Percentiles rank a stretch among this genome's conserved stretches.
Conservation (phyloP, 805 yeast species). For the Millerozyma miso region DNA sequence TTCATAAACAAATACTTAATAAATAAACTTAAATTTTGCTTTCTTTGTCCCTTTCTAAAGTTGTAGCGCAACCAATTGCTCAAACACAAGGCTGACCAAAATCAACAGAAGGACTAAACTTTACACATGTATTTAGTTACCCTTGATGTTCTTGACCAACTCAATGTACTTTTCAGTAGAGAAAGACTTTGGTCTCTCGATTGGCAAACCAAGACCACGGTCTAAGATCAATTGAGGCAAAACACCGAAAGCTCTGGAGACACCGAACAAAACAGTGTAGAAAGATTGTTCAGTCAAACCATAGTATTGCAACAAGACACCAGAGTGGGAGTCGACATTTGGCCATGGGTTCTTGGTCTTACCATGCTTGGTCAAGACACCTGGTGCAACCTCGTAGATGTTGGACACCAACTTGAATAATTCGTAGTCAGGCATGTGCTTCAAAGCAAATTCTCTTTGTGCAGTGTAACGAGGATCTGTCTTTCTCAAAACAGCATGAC, state of each 20-base stretch:
- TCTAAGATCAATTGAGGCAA: conserved; percentile 77
- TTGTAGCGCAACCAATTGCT: conserved; percentile 2
- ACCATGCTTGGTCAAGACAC: conserved; percentile 71
- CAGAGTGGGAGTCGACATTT: conserved; percentile 77
- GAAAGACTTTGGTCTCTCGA: conserved; percentile 85
- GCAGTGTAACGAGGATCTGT: conserved; percentile 81
- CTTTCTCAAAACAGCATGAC: conserved; percentile 81
- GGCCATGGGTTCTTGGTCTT: conserved; percentile 86
- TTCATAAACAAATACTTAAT: conserved; percentile 6
- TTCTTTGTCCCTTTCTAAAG: neutral
- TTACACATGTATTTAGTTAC: conserved; percentile 4
- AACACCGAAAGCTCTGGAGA: conserved; percentile 76
- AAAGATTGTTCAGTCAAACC: conserved; percentile 70
- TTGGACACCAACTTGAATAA: conserved; percentile 63
- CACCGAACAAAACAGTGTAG: conserved; percentile 81
- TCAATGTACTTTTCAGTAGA: conserved; percentile 89
- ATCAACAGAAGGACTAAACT: neutral
- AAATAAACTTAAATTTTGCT: neutral
- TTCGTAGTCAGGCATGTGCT: conserved; percentile 57
- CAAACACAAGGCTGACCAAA: neutral
- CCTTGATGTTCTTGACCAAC: conserved; percentile 52
- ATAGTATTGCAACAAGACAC: conserved; percentile 74
- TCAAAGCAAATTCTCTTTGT: conserved; percentile 63
- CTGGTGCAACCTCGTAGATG: conserved; percentile 68
- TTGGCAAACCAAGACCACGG: conserved; percentile 70